phyloP scores from a whole-genome alignment of 768 basidiomycete species.

The Lactarius tabidus region DNA sequence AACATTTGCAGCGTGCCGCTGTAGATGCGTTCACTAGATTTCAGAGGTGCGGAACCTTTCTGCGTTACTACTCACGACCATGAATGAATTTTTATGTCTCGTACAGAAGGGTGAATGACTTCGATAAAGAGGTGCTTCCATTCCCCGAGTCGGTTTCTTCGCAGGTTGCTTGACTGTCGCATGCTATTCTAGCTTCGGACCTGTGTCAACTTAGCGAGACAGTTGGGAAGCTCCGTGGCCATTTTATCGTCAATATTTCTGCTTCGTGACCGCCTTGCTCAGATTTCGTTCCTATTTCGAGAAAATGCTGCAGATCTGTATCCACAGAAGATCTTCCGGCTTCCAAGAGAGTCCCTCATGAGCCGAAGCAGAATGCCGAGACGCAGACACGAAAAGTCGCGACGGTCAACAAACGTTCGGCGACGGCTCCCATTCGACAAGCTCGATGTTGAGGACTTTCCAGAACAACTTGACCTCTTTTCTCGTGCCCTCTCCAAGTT shows the following conservation, averaged over 20 bases:
- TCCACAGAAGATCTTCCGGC: conserved; percentile 56
- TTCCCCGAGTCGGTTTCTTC: no score
- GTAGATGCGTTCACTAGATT: conserved; percentile 63
- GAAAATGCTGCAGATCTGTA: conserved; percentile 74
- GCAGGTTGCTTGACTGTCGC: background rate
- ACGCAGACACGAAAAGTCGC: conserved; percentile 35
- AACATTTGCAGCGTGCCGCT: conserved; percentile 61
- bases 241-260: conserved; percentile 71
- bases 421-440: conserved; percentile 50
- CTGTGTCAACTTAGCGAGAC: conserved; percentile 71
- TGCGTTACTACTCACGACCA: no score
- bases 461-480: conserved; percentile 57
- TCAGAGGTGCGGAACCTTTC: conserved; percentile 48
- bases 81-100: conserved; percentile 18
- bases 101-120: conserved; percentile 50
- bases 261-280: conserved; percentile 63
- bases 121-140: conserved; percentile 64
- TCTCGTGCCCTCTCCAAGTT: conserved; percentile 65
- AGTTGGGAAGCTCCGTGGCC: conserved; percentile 72
- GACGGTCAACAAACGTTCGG: conserved; percentile 31
- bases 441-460: conserved; percentile 64
- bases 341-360: conserved; percentile 37
- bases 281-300: conserved; percentile 65
- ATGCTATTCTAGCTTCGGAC: conserved; percentile 66
- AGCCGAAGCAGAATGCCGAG: conserved; percentile 37